Evolutionary conservation across 345 rosid genomes (phyloP).

Genomic region (Lagerstroemia speciosa): DNA sequence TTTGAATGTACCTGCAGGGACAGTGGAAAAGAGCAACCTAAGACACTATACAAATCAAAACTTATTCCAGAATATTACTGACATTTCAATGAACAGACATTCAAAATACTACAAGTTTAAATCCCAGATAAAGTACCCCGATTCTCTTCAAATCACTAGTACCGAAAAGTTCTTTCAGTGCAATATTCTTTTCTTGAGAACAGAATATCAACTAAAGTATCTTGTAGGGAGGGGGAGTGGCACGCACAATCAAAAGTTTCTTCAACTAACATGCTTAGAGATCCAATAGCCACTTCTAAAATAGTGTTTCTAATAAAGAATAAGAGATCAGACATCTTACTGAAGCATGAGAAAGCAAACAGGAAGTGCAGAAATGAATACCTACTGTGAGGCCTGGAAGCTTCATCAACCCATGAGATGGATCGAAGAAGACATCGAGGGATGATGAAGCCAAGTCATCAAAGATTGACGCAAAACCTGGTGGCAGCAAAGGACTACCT

Average conservation of each 20-base stretch:
- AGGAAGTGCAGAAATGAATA: constrained; percentile 17
- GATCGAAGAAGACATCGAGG: constrained; percentile 91
- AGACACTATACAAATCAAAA: not conserved
- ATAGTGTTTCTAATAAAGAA: not conserved
- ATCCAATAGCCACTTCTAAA: not conserved
- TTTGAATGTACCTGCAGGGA: constrained; percentile 64
- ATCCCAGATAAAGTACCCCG: not conserved
- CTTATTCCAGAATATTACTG: not conserved
- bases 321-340: not conserved
- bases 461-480: constrained; percentile 75
- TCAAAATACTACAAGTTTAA: not conserved
- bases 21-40: not conserved
- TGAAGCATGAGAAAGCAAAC: not conserved
- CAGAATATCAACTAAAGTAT: not conserved
- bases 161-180: not conserved
- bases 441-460: constrained; percentile 89
- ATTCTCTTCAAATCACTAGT: not conserved
- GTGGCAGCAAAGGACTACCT: constrained; percentile 87
- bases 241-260: not conserved
- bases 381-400: constrained; percentile 79
- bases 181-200: not conserved
- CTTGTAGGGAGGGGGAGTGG: not conserved
- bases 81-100: not conserved
- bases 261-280: not conserved
- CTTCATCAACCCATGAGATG: constrained; percentile 63